Conservation (phyloP, 2,329 filamentous ascomycete genomes). For the Claviceps digitariae region DNA sequence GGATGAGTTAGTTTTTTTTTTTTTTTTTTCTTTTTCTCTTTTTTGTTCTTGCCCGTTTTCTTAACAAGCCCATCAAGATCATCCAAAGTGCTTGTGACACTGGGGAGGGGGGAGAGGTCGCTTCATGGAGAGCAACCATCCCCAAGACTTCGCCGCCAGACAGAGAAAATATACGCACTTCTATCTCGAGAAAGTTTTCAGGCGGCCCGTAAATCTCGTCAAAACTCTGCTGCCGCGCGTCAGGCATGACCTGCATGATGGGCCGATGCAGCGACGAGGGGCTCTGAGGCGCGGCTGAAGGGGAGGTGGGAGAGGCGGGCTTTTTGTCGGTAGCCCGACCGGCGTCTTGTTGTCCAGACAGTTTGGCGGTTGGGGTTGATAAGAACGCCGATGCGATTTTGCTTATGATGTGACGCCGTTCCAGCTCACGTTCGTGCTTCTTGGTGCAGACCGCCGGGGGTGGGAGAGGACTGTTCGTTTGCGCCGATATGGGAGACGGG, state of each 20-base stretch:
- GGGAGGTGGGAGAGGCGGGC: conserved; percentile 4
- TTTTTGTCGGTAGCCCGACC: conserved; percentile 17
- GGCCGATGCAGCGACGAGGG: conserved; percentile 29
- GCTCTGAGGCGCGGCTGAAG: conserved; percentile 16
- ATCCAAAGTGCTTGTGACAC: neutral
- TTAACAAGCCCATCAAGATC: neutral
- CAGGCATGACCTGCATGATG: conserved; percentile 53
- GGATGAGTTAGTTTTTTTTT: neutral
- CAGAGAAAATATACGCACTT: conserved; percentile 43
- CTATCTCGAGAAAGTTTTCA: conserved; percentile 98
- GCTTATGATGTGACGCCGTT: neutral
- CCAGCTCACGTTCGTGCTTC: too few relatives aligned
- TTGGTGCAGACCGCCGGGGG: too few relatives aligned
- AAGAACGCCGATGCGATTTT: neutral
- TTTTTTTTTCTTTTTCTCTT: too few relatives aligned
- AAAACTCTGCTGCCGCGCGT: conserved; percentile 81
- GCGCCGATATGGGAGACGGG: too few relatives aligned
- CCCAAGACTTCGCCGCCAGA: neutral
- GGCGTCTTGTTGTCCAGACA: conserved; percentile 26
- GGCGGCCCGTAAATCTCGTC: conserved; percentile 98
- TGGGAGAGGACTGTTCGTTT: too few relatives aligned
- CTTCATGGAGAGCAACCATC: neutral
- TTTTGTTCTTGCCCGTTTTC: neutral
- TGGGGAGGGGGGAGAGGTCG: neutral
- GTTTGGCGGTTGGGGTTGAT: conserved; percentile 21